phyloP scores from a whole-genome alignment of 495 filamentous ascomycete species.

The Delitschia confertaspora region DNA sequence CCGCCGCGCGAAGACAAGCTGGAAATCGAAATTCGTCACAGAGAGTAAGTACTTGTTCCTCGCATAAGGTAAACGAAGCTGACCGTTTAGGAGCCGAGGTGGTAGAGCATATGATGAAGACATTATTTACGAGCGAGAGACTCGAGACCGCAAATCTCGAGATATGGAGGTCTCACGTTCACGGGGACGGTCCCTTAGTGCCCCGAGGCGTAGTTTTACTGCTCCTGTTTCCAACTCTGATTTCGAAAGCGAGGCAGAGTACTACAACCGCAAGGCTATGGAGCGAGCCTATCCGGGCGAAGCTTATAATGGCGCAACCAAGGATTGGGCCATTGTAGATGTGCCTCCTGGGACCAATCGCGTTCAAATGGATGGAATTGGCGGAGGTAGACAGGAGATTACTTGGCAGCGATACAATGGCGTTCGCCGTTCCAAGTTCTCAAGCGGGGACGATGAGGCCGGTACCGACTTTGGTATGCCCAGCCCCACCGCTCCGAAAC shows the following conservation, averaged over 20 bases:
- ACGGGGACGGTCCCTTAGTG: constrained; percentile 30
- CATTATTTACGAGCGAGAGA: constrained; percentile 50
- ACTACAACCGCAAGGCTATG: constrained; percentile 52
- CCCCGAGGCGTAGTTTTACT: constrained; percentile 22
- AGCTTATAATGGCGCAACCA: constrained; percentile 57
- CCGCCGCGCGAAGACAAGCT: constrained; percentile 34
- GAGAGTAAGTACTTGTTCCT: constrained; percentile 28
- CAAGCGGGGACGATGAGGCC: constrained; percentile 42
- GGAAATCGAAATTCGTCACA: constrained; percentile 45
- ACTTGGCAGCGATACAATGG: constrained; percentile 72
- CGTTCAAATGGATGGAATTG: constrained; percentile 64
- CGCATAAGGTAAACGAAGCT: background rate
- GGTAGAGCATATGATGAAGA: constrained; percentile 45
- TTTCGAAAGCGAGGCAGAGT: constrained; percentile 53
- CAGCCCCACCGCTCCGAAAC: constrained; percentile 17
- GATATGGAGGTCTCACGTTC: constrained; percentile 20
- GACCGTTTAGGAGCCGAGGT: constrained; percentile 25
- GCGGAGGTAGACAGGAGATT: constrained; percentile 57
- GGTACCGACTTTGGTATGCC: constrained; percentile 21
- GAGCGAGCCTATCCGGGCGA: constrained; percentile 56
- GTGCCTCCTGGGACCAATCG: constrained; percentile 70
- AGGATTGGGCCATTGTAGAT: constrained; percentile 68
- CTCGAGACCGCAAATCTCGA: constrained; percentile 33
- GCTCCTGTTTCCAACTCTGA: constrained; percentile 36
- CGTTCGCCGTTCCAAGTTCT: constrained; percentile 59